A percentile compares a stretch with the other conserved stretches of the same genome.
Conservation (phyloP, 164 flowering plant genomes). For the Macadamia tetraphylla region DNA sequence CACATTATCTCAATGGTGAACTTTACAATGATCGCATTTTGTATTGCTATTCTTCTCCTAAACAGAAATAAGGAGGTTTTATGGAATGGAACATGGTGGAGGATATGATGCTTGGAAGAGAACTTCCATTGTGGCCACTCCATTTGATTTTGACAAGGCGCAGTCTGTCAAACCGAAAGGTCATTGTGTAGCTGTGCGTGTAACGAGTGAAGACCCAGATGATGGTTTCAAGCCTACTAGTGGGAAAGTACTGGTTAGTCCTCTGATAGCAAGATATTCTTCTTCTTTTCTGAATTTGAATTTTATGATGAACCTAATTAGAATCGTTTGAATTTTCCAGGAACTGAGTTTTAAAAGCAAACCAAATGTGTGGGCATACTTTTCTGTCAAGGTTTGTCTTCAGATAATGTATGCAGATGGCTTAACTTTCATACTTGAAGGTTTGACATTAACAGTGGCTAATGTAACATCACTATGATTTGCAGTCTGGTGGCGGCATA, state of each 20-base stretch:
- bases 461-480: conserved; percentile 10
- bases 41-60: neutral
- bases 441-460: conserved; percentile 5
- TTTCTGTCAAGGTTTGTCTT: conserved; percentile 88
- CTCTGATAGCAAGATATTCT: neutral
- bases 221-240: conserved; percentile 99
- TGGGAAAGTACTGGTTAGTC: conserved; percentile 93
- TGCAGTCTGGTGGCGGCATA: conserved; percentile 99
- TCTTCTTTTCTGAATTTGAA: neutral
- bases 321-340: conserved; percentile 32
- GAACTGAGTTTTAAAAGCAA: conserved; percentile 97
- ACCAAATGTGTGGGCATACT: conserved; percentile 99
- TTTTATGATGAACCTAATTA: conserved; percentile 9
- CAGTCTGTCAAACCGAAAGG: conserved; percentile 90
- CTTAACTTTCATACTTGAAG: neutral
- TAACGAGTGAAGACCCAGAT: conserved; percentile 99
- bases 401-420: conserved; percentile 1
- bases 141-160: conserved; percentile 95
- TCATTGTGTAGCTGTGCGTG: conserved; percentile 98
- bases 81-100: conserved; percentile 87
- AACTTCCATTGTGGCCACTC: conserved; percentile 65
- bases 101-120: conserved; percentile 95
- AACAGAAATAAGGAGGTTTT: conserved; percentile 90
- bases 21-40: neutral
- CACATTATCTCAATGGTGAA: neutral